Evolutionary conservation across 257 asterid species (phyloP), one percentile per base, ranked within the genome.

Genomic region (Fraxinus americana): DNA sequence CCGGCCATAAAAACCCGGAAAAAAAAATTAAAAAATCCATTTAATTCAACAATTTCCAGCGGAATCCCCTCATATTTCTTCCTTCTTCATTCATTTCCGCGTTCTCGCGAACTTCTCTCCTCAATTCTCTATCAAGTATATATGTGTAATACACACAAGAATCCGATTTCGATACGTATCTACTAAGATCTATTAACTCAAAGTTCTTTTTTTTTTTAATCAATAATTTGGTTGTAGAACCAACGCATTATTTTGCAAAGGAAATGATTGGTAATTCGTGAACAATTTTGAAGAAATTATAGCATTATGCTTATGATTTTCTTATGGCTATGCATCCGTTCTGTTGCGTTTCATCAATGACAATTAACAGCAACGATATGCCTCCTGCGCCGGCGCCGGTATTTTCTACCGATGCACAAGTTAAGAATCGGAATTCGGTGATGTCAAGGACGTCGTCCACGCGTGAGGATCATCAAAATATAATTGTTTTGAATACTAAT

Each of bases 291-390:
- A 50, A 50, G 8, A 50, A 17, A 50, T 50, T 21, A 13, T 17
- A 17, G 23, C 23, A 50, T 8, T 50, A 50, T 50, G 61, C 61
- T 34, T 39, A 80, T 82, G 85, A 63, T 52, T 43, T 75, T 74
- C 67, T 36, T 35, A 74, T 78, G 23, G 68, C 73, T 75, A 87
- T 90, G 93, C 90, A 83, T 85, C 80, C 91, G 1, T 87, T 89
- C 74, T 89, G 91, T 82, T 89, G 93, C 86, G 93, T 84, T 0
- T 73, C 91, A 14, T 80, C 91, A 38, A 71, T 86, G 89, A 79
- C 83, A 75, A 77, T 80, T 82, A 78, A 82, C 83, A 59, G 27
- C 71, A 73, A 77, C 74, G 77, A 76, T 83, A 81, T 84, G 87
- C 77, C 86, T 36, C 75, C 78, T 65, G 73, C 87, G 1, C 83